Evolutionary conservation across 768 basidiomycete genomes (phyloP).

Genomic region (Leccinum uliginosum): DNA sequence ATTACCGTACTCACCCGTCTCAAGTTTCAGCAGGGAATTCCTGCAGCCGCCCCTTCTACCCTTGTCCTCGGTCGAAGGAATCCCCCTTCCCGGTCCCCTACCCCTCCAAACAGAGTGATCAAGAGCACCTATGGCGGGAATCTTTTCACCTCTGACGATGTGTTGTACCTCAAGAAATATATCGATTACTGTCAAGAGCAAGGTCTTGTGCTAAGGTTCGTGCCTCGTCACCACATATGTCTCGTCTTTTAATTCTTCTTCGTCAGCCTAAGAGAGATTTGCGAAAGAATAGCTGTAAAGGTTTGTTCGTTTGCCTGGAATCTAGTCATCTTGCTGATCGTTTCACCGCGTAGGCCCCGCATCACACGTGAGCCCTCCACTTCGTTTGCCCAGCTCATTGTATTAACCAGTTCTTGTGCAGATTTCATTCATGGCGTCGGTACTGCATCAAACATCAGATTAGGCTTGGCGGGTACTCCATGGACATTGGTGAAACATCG

Average conservation of each 20-base stretch:
- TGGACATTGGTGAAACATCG: conserved; percentile 56
- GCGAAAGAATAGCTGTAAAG: conserved; percentile 82
- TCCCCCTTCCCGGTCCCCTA: conserved; percentile 74
- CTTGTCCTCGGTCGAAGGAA: conserved; percentile 63
- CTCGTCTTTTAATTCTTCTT: conserved; percentile 17
- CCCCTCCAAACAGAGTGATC: conserved; percentile 77
- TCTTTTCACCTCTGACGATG: conserved; percentile 80
- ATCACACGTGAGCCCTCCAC: conserved; percentile 64
- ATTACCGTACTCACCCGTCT: background rate
- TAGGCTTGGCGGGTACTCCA: conserved; percentile 78
- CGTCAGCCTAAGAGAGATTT: conserved; percentile 66
- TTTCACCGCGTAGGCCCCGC: conserved; percentile 56
- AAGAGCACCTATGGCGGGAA: conserved; percentile 91
- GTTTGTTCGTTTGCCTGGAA: conserved; percentile 31
- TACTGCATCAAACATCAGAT: conserved; percentile 94
- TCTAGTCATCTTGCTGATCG: conserved; percentile 1
- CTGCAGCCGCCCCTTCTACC: conserved; percentile 62
- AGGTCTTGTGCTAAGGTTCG: conserved; percentile 73
- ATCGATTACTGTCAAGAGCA: conserved; percentile 90
- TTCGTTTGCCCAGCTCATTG: background rate
- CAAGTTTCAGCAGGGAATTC: conserved; percentile 40
- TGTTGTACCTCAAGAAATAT: conserved; percentile 79
- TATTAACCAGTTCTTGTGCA: conserved; percentile 24
- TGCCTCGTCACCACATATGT: background rate
- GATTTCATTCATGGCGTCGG: conserved; percentile 87